Conservation (phyloP, 257 asterid species). For the Penstemon newberryi region DNA sequence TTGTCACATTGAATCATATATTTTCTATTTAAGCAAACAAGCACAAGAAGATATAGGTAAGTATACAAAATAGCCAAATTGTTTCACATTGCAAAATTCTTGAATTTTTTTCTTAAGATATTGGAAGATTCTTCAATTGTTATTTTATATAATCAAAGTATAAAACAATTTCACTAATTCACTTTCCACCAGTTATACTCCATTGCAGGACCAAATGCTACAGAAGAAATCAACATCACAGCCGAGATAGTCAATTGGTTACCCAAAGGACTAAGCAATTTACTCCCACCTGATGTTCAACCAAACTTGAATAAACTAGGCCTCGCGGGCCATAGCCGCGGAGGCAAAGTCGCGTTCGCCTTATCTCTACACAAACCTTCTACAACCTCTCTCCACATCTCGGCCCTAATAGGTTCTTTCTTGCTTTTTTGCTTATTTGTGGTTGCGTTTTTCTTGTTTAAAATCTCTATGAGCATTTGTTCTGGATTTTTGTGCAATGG, state of each 20-base stretch:
- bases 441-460: no score
- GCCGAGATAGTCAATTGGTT: constrained; percentile 69
- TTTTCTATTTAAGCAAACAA: no score
- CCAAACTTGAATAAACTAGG: constrained; percentile 59
- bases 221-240: constrained; percentile 55
- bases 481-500: no score
- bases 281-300: constrained; percentile 60
- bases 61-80: no score
- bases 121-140: background rate
- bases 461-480: no score
- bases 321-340: constrained; percentile 85
- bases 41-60: no score
- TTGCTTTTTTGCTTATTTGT: no score
- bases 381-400: constrained; percentile 39
- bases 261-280: constrained; percentile 41
- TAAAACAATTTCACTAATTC: background rate
- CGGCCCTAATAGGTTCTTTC: constrained; percentile 49
- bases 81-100: background rate
- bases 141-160: background rate
- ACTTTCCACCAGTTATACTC: constrained; percentile 52
- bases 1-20: no score
- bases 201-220: constrained; percentile 70
- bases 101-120: background rate
- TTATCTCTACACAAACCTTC: constrained; percentile 42
- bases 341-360: constrained; percentile 84